Percentiles rank a stretch among this genome's conserved stretches.
These are phyloP conservation scores for Trichoderma arundinaceum DNA, from an alignment of 2,329 filamentous ascomycete species.

Conservation along the genomic window DNA sequence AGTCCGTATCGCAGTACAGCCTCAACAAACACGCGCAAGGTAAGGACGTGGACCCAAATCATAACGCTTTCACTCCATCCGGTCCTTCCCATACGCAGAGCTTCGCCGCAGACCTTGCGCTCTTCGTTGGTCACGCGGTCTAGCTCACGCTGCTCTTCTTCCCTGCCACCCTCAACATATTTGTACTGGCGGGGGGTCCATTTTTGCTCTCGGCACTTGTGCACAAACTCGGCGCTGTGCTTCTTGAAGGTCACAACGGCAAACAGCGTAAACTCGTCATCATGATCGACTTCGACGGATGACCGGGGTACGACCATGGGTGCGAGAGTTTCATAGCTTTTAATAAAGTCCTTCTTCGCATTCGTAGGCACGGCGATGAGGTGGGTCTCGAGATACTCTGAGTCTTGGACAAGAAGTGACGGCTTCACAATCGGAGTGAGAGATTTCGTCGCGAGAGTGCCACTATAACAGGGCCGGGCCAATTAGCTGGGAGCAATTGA, in stretches of 20 bases:
- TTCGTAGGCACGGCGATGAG: slow-evolving; percentile 85
- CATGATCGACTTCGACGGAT: slow-evolving; percentile 76
- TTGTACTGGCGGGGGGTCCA: slow-evolving; percentile 97
- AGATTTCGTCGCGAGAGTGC: slow-evolving; percentile 93
- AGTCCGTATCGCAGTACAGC: slow-evolving; percentile 95
- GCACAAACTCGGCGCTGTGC: slow-evolving; percentile 81
- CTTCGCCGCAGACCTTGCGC: slow-evolving; percentile 91
- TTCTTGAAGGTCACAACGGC: slow-evolving; percentile 95
- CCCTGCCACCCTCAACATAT: slow-evolving; percentile 85
- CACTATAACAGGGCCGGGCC: slow-evolving; percentile 54
- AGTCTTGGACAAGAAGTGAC: slow-evolving; percentile 79
- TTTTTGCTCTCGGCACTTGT: slow-evolving; percentile 89
- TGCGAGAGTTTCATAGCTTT: slow-evolving; percentile 83
- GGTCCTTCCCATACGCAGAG: slow-evolving; percentile 82
- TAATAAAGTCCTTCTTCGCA: slow-evolving; percentile 84
- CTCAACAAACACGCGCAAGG: slow-evolving; percentile 93
- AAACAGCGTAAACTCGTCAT: slow-evolving; percentile 89
- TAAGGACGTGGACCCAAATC: slow-evolving; percentile 92
- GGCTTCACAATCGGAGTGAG: slow-evolving; percentile 88
- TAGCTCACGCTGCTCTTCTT: slow-evolving; percentile 87
- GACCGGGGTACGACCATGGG: slow-evolving; percentile 95
- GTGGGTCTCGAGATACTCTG: slow-evolving; percentile 96
- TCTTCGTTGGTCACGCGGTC: slow-evolving; percentile 83
- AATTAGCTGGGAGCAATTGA: not conserved
- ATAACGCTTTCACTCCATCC: slow-evolving; percentile 96